Percentiles rank a stretch among this genome's conserved stretches.
phyloP scores from a whole-genome alignment of 225 moss, liverwort and hornwort genomes.

The Bryum argenteum region DNA sequence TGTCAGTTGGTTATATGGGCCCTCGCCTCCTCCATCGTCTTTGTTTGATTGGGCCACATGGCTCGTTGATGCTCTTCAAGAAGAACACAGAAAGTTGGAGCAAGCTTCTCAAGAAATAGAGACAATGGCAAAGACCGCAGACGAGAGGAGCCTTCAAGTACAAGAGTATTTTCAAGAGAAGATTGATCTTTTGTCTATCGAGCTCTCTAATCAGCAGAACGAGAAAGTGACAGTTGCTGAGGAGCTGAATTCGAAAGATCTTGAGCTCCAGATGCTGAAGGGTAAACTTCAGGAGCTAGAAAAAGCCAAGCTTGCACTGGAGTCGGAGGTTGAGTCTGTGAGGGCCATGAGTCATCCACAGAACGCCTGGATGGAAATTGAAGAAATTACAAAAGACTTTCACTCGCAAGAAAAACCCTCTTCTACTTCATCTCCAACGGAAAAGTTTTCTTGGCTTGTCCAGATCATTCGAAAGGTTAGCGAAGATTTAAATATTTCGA shows the following conservation, averaged over 20 bases:
- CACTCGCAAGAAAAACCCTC: constrained; percentile 29
- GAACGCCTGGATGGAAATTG: constrained; percentile 18
- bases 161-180: constrained; percentile 38
- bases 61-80: constrained; percentile 48
- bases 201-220: constrained; percentile 40
- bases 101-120: constrained; percentile 41
- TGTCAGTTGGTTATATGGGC: constrained; percentile 26
- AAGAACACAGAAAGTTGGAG: constrained; percentile 36
- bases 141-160: constrained; percentile 32
- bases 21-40: constrained; percentile 29
- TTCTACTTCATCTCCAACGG: constrained; percentile 26
- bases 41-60: constrained; percentile 40
- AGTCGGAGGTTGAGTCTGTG: constrained; percentile 42
- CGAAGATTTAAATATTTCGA: constrained; percentile 42
- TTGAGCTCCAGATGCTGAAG: constrained; percentile 38
- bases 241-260: constrained; percentile 46
- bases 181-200: constrained; percentile 29
- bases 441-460: constrained; percentile 43
- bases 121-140: constrained; percentile 28
- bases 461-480: constrained; percentile 41
- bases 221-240: constrained; percentile 45
- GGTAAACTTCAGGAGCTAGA: constrained; percentile 44
- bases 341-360: constrained; percentile 30
- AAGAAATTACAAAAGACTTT: constrained; percentile 16
- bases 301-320: constrained; percentile 25